These are phyloP conservation scores for Gonium pectorale DNA, from an alignment of 139 green algal genomes.

Conservation along the genomic window DNA sequence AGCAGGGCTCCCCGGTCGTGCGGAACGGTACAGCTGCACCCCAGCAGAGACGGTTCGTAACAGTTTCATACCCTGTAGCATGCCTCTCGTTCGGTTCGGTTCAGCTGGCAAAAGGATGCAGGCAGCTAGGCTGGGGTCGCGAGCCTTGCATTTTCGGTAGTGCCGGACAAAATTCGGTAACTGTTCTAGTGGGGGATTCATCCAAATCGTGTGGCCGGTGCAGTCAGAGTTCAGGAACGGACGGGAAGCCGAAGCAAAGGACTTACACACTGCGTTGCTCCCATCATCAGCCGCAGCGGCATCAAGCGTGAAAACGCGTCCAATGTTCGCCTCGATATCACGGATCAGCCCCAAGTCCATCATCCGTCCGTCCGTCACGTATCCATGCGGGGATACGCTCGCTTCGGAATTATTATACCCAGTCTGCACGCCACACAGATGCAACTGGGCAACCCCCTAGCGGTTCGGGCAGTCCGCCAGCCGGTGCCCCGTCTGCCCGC, in stretches of 20 bases:
- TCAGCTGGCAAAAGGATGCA: background rate
- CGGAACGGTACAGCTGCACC: background rate
- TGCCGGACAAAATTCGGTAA: background rate
- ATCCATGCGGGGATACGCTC: background rate
- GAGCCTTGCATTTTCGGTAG: background rate
- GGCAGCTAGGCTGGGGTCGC: background rate
- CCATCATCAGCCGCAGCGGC: slow-evolving; percentile 2
- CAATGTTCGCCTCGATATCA: background rate
- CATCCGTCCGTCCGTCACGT: too few relatives aligned
- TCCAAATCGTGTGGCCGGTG: slow-evolving; percentile 15
- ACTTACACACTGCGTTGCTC: background rate
- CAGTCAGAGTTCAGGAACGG: background rate
- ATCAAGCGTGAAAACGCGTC: background rate
- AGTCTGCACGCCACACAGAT: slow-evolving; percentile 2
- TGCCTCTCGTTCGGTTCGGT: background rate
- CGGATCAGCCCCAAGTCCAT: background rate
- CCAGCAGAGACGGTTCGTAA: background rate
- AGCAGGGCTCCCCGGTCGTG: background rate
- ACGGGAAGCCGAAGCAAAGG: background rate
- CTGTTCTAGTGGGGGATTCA: background rate
- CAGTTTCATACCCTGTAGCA: background rate
- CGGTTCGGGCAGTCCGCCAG: background rate
- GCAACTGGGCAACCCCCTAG: slow-evolving; percentile 15
- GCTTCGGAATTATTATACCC: background rate
- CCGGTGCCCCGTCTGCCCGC: background rate